Evolutionary conservation across 2,329 filamentous ascomycete genomes (phyloP), one percentile per base, ranked within the genome.

Genomic region (Aspergillus fischeri): DNA sequence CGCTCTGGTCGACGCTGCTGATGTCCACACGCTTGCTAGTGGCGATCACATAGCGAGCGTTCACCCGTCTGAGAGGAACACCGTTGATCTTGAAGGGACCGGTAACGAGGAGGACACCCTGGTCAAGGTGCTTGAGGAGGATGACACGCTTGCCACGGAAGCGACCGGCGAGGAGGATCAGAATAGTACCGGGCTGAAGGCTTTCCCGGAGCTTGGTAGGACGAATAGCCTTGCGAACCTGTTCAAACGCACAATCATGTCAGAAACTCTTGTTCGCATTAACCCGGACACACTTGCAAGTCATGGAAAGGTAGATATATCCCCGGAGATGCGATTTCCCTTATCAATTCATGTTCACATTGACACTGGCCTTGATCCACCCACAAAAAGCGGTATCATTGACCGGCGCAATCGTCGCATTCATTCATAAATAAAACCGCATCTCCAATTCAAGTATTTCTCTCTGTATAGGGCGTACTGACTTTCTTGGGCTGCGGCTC

Each of bases 81-180:
- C 94, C 94, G 85, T 99, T 99, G 84, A 99, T 89, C 89, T 97
- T 99, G 90, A 97, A 99, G 78, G 94, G 94, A 74, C 94, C 94
- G 77, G 94, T 99, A 75, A 99, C 92, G 79, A 99, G 91, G 80
- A 99, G 92, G 69, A 97, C 91, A 83, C 94, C 94, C 84, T 97
- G 91, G 77, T 91, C 85, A 76, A 99, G 92, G 81, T 89, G 86
- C 88, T 97, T 97, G 80, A 99, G 90, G 82, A 97, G 92, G 76
- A 99, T 86, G 75, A 99, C 94, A 79, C 94, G 94, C 92, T 99
- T 99, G 86, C 94, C 94, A 75, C 94, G 93, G 91, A 97, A 99
- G 77, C 94, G 94, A 76, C 94, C 94, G 80, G 94, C 94, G 78
- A 99, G 92, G 79, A 99, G 91, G 82, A 99, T 99, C 78, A 99